Conservation (phyloP, 2,329 filamentous ascomycete species). For the Pyrenochaeta sp. region DNA sequence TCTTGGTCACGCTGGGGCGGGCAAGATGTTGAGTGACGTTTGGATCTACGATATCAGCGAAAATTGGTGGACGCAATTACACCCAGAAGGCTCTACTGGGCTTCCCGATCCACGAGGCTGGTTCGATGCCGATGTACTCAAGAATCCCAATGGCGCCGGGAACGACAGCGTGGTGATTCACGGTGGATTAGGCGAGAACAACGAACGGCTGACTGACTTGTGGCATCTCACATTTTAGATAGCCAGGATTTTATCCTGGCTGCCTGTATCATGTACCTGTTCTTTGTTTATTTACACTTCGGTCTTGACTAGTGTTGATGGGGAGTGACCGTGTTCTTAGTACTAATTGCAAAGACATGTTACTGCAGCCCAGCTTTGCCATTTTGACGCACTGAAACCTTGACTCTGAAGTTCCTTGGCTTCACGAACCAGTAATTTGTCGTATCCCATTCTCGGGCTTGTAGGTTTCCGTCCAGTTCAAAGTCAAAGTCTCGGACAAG, state of each 20-base stretch:
- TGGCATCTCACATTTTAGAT: slow-evolving; percentile 54
- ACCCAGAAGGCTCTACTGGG: slow-evolving; percentile 29
- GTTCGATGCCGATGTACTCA: slow-evolving; percentile 61
- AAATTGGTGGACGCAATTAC: slow-evolving; percentile 45
- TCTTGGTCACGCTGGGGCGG: slow-evolving; percentile 63
- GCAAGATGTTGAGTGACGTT: slow-evolving; percentile 63
- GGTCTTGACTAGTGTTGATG: too few species aligned
- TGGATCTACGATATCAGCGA: slow-evolving; percentile 57
- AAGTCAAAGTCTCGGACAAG: slow-evolving; percentile 25
- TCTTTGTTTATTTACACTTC: too few species aligned
- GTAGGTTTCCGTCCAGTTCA: background rate
- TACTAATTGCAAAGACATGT: too few species aligned
- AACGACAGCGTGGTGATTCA: slow-evolving; percentile 56
- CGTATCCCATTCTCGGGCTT: background rate
- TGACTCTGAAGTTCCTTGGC: background rate
- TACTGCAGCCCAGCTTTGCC: background rate
- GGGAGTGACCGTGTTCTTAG: too few species aligned
- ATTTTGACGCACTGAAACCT: background rate
- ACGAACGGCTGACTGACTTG: slow-evolving; percentile 60
- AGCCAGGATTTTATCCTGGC: too few species aligned
- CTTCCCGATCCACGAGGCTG: slow-evolving; percentile 59
- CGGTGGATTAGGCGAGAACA: slow-evolving; percentile 62
- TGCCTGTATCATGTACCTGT: too few species aligned
- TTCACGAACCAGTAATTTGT: too few species aligned
- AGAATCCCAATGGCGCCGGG: slow-evolving; percentile 20